Conservation (phyloP, 305 asterid genomes). For the Solanum aculeatissimum region DNA sequence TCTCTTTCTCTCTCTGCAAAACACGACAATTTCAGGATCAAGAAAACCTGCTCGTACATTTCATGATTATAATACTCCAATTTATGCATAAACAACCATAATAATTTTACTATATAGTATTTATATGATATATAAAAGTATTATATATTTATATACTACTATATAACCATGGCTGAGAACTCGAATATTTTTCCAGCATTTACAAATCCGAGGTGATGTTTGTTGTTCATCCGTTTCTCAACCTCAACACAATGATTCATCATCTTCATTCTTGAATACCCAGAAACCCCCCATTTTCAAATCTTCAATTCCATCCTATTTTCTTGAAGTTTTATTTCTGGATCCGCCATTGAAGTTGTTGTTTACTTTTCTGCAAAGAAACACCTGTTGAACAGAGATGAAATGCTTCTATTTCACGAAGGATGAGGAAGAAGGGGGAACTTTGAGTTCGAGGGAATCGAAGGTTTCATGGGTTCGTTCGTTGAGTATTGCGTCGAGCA, state of each 20-base stretch:
- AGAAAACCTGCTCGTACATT: neutral
- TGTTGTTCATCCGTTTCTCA: neutral
- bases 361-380: neutral
- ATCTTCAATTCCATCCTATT: neutral
- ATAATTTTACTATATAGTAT: no score
- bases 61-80: neutral
- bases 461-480: conserved; percentile 78
- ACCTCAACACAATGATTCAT: neutral
- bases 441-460: conserved; percentile 36
- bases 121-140: neutral
- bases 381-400: conserved; percentile 15
- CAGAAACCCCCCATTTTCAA: neutral
- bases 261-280: neutral
- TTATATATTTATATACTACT: neutral
- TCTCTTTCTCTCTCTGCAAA: neutral
- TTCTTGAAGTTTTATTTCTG: neutral
- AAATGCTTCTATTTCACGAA: conserved; percentile 76
- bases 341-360: neutral
- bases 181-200: neutral
- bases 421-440: conserved; percentile 28
- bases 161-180: neutral
- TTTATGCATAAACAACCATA: no score
- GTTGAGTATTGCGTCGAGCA: conserved; percentile 71
- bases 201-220: neutral
- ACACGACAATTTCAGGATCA: neutral